Conservation (phyloP, 2,329 filamentous ascomycete genomes). For the Fusarium verticillioides region DNA sequence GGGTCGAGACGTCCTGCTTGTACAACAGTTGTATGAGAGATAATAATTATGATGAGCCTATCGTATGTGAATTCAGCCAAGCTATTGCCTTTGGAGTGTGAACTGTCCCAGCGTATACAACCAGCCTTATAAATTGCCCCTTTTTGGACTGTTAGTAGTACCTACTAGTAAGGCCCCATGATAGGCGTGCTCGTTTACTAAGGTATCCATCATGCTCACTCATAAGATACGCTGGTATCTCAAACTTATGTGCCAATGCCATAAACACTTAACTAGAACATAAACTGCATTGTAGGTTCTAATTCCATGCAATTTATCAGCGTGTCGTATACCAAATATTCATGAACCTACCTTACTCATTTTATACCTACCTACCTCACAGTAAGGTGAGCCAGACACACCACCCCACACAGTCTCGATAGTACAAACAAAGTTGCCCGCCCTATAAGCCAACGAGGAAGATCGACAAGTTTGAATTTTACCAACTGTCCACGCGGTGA, state of each 20-base stretch:
- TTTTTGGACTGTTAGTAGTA: neutral
- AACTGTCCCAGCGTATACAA: neutral
- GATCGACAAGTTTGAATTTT: constrained; percentile 42
- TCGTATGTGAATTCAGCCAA: neutral
- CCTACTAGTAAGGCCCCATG: neutral
- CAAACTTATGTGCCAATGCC: neutral
- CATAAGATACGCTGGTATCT: neutral
- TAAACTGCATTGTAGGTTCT: neutral
- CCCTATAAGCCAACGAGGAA: neutral
- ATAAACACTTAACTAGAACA: neutral
- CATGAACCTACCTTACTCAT: neutral
- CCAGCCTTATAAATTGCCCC: neutral
- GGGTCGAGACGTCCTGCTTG: constrained; percentile 6
- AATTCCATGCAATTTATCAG: neutral
- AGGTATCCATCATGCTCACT: neutral
- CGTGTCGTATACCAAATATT: neutral
- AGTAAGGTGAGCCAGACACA: neutral
- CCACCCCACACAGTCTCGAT: constrained; percentile 22
- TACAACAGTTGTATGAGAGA: constrained; percentile 3
- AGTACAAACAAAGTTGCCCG: constrained; percentile 10
- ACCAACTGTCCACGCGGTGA: constrained; percentile 8
- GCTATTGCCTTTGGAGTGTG: neutral
- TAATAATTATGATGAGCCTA: constrained; percentile 19
- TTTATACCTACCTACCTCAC: neutral
- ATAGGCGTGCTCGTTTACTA: neutral